phyloP scores from a whole-genome alignment of 2,329 filamentous ascomycete genomes.

The Aspergillus oerlinghausenensis region DNA sequence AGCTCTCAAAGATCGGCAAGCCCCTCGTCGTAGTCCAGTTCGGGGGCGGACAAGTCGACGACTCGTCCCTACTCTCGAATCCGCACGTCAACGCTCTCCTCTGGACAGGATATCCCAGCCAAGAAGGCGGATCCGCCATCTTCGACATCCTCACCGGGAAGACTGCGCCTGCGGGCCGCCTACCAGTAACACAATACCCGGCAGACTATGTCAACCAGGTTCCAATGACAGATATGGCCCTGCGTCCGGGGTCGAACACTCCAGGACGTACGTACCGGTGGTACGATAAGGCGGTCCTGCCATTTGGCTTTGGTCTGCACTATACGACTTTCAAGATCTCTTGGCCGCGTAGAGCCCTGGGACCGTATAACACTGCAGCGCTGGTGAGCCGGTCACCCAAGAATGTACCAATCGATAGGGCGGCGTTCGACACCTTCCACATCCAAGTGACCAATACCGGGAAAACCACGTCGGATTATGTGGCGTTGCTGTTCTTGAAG shows the following conservation, averaged over 20 bases:
- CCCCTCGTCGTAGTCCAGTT: conserved; percentile 33
- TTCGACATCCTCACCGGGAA: conserved; percentile 35
- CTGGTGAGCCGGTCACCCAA: background rate
- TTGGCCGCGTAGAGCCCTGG: background rate
- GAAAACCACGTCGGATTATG: conserved; percentile 29
- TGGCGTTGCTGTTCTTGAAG: conserved; percentile 30
- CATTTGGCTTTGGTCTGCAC: conserved; percentile 38
- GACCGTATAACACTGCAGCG: background rate
- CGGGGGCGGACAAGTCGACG: conserved; percentile 36
- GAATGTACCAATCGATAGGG: background rate
- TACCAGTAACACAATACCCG: conserved; percentile 33
- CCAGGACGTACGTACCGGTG: conserved; percentile 39
- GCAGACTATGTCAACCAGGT: conserved; percentile 39
- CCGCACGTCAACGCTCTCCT: conserved; percentile 29
- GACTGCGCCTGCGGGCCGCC: conserved; percentile 31
- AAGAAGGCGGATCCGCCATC: conserved; percentile 34
- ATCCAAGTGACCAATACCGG: conserved; percentile 30
- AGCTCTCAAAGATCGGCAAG: conserved; percentile 28
- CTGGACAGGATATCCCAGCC: conserved; percentile 39
- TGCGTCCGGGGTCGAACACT: conserved; percentile 23
- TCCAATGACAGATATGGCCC: conserved; percentile 31
- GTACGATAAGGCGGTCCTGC: conserved; percentile 32
- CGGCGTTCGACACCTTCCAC: conserved; percentile 21
- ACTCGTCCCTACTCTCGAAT: conserved; percentile 28
- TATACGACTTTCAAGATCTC: conserved; percentile 34